These are phyloP conservation scores for Xylariaceae sp. DNA, from an alignment of 2,329 filamentous ascomycete genomes.

Conservation along the genomic window DNA sequence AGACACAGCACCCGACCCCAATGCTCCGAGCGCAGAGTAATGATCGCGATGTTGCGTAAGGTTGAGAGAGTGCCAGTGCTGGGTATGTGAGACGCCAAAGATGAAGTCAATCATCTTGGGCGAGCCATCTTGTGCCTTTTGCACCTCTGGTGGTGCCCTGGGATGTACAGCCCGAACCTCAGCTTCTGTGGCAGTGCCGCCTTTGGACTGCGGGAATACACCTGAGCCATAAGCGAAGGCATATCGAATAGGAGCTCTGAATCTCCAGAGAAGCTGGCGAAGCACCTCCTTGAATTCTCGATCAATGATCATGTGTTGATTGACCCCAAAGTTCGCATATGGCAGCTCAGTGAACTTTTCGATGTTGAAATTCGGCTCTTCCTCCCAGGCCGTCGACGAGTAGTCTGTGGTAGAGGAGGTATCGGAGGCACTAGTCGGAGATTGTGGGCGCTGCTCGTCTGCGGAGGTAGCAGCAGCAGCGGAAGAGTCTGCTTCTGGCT, in stretches of 20 bases:
- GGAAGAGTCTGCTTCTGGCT: constrained; percentile 19
- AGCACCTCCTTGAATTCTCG: constrained; percentile 90
- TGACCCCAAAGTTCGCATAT: constrained; percentile 77
- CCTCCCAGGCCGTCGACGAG: constrained; percentile 57
- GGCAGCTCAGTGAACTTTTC: constrained; percentile 70
- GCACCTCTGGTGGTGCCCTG: constrained; percentile 70
- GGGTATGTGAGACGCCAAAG: constrained; percentile 85
- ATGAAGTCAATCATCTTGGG: constrained; percentile 99
- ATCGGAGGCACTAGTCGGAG: constrained; percentile 6
- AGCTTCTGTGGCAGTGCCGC: constrained; percentile 42
- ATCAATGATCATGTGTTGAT: constrained; percentile 94
- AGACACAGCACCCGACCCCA: constrained; percentile 81
- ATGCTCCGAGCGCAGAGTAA: constrained; percentile 75
- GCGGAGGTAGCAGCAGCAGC: constrained; percentile 16
- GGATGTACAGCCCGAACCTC: constrained; percentile 65
- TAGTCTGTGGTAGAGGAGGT: constrained; percentile 13
- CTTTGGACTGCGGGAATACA: constrained; percentile 72
- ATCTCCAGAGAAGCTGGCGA: constrained; percentile 81
- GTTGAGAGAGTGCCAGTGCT: constrained; percentile 97
- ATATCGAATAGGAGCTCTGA: constrained; percentile 88
- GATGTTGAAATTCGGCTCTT: constrained; percentile 63
- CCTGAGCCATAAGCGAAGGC: constrained; percentile 97
- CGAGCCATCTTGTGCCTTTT: constrained; percentile 76
- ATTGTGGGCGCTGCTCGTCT: constrained; percentile 18
- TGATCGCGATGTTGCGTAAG: constrained; percentile 82